Evolutionary conservation across 1,284 basidiomycete genomes (phyloP).

Genomic region (Phylloboletellus chloephorus): DNA sequence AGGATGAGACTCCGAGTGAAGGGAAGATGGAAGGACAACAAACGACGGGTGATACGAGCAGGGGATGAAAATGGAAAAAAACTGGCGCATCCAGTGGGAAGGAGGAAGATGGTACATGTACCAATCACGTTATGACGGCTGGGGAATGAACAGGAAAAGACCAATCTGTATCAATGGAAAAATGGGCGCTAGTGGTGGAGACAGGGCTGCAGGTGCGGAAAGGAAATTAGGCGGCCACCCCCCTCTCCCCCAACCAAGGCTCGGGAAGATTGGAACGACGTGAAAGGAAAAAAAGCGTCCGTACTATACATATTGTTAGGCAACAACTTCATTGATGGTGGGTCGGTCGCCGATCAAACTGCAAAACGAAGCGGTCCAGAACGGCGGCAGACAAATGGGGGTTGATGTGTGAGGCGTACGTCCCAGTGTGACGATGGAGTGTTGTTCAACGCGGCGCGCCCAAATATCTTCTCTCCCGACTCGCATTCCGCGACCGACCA

Average conservation of each 20-base stretch:
- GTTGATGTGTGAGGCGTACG: slow-evolving; percentile 20
- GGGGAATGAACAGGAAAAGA: slow-evolving; percentile 22
- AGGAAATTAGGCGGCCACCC: slow-evolving; percentile 31
- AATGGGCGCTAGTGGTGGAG: slow-evolving; percentile 31
- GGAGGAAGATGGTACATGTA: slow-evolving; percentile 20
- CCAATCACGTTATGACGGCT: slow-evolving; percentile 18
- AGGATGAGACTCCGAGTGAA: slow-evolving; percentile 33
- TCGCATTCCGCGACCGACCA: slow-evolving; percentile 32
- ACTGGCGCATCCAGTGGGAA: slow-evolving; percentile 22
- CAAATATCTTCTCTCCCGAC: slow-evolving; percentile 30
- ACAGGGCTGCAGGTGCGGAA: slow-evolving; percentile 19
- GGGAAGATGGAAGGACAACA: slow-evolving; percentile 63
- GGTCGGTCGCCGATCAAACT: slow-evolving; percentile 20
- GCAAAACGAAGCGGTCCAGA: slow-evolving; percentile 21
- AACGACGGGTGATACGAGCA: slow-evolving; percentile 29
- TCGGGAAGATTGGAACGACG: slow-evolving; percentile 28
- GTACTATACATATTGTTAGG: slow-evolving; percentile 44
- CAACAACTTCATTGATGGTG: slow-evolving; percentile 29
- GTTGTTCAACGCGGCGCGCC: slow-evolving; percentile 39
- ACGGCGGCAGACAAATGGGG: slow-evolving; percentile 11
- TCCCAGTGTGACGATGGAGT: slow-evolving; percentile 21
- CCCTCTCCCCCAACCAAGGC: slow-evolving; percentile 18
- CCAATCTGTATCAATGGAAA: slow-evolving; percentile 31
- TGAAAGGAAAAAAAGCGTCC: slow-evolving; percentile 66
- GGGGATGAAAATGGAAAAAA: slow-evolving; percentile 25